These are phyloP conservation scores for Quercus gilva DNA, from an alignment of 306 rosid species.

Conservation along the genomic window DNA sequence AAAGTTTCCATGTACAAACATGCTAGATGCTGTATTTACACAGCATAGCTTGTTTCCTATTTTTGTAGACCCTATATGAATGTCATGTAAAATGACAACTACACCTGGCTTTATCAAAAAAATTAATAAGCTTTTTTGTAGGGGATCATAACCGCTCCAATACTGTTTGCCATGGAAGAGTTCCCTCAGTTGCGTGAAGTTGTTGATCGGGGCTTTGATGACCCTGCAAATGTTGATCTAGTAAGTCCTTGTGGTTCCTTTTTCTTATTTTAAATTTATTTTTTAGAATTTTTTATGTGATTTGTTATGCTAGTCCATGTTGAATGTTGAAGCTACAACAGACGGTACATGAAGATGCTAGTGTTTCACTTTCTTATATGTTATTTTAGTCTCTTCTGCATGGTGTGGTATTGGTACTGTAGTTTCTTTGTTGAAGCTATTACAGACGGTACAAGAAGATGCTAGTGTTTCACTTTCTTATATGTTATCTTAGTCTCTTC, in stretches of 20 bases:
- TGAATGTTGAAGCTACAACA: background rate
- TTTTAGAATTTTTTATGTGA: background rate
- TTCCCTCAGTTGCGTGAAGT: conserved; percentile 75
- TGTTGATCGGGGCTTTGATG: conserved; percentile 71
- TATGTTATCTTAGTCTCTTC: background rate
- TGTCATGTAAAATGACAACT: background rate
- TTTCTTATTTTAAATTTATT: background rate
- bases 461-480: background rate
- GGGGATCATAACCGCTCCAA: conserved; percentile 95
- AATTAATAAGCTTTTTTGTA: conserved; percentile 27
- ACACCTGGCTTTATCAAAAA: background rate
- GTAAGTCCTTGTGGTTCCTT: conserved; percentile 50
- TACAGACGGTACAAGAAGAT: background rate
- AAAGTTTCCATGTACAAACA: background rate
- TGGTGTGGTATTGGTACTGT: background rate
- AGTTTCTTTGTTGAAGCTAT: background rate
- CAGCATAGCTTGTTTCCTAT: background rate
- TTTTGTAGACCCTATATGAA: background rate
- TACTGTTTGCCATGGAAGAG: conserved; percentile 95
- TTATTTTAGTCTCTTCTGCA: background rate
- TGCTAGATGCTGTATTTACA: background rate
- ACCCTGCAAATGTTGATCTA: conserved; percentile 62
- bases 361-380: background rate
- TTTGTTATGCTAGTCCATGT: conserved; percentile 3
- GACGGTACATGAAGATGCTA: background rate